Percentiles rank a stretch among this genome's conserved stretches.
These are phyloP conservation scores for Plasmodium blacklocki DNA, from an alignment of 169 alveolate genomes.

Conservation along the genomic window DNA sequence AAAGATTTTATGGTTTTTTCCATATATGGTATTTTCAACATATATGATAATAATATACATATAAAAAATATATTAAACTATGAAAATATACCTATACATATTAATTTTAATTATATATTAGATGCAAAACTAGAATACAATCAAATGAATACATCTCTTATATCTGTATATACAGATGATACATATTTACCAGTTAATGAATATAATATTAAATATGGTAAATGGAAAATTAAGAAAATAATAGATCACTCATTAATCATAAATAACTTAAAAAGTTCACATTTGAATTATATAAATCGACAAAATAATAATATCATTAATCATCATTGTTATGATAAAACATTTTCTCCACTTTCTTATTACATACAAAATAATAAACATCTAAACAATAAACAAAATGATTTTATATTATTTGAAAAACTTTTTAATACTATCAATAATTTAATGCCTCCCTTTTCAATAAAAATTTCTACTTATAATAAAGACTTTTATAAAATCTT, in stretches of 20 bases:
- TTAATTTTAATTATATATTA: conserved; percentile 36
- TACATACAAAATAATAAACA: background rate
- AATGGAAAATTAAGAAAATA: conserved; percentile 65
- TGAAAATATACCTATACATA: conserved; percentile 45
- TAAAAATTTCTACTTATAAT: conserved; percentile 51
- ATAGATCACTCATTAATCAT: background rate
- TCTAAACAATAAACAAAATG: conserved; percentile 16
- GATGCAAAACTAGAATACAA: conserved; percentile 59
- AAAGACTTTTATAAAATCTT: conserved; percentile 35
- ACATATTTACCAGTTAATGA: conserved; percentile 39
- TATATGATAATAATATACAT: conserved; percentile 41
- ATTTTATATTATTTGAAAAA: conserved; percentile 55
- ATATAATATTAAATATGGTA: conserved; percentile 58
- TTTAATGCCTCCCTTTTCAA: conserved; percentile 71
- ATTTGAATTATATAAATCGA: background rate
- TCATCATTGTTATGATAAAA: background rate
- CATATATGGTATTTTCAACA: conserved; percentile 67
- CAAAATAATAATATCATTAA: background rate
- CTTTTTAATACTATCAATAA: conserved; percentile 38
- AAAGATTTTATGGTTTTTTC: conserved; percentile 25
- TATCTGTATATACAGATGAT: conserved; percentile 73
- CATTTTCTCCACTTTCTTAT: background rate
- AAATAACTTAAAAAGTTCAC: background rate
- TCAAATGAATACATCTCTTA: conserved; percentile 48
- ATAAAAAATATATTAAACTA: conserved; percentile 61